phyloP scores from a whole-genome alignment of 208 protist species.

The Leishmania martiniquensis region DNA sequence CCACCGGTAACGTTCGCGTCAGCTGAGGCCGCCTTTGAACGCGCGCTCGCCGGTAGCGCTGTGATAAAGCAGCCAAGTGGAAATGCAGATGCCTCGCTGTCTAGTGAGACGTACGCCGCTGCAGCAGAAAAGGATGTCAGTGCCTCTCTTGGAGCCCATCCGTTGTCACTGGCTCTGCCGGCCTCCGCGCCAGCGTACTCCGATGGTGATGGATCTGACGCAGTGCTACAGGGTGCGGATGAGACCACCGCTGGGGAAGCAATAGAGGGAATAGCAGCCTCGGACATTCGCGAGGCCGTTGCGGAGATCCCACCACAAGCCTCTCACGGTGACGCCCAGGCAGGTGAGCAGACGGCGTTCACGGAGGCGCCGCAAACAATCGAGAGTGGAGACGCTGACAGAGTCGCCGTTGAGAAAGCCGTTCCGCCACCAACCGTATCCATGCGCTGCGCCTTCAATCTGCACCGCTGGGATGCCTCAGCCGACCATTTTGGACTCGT shows the following conservation, averaged over 20 bases:
- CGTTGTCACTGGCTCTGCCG: not conserved
- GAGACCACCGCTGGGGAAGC: not conserved
- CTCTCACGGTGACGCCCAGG: not conserved
- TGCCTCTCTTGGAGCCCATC: not conserved
- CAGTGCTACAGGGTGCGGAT: not conserved
- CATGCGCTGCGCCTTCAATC: constrained; percentile 21
- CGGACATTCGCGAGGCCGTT: not conserved
- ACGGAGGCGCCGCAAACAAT: not conserved
- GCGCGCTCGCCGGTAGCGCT: constrained; percentile 6
- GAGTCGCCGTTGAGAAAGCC: not conserved
- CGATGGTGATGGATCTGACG: not conserved
- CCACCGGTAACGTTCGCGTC: not conserved
- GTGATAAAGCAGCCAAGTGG: not conserved
- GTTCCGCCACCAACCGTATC: constrained; percentile 23
- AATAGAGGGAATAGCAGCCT: not conserved
- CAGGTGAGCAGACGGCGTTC: not conserved
- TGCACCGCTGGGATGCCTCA: not conserved
- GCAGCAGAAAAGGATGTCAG: not conserved
- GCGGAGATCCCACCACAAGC: not conserved
- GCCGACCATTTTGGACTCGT: not conserved
- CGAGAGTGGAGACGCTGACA: not conserved
- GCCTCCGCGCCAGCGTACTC: not conserved
- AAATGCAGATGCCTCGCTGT: not conserved
- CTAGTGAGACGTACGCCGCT: not conserved
- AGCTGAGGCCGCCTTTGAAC: constrained; percentile 25